phyloP scores from a whole-genome alignment of 2,329 filamentous ascomycete species.

The Colletotrichum cordylinicola region DNA sequence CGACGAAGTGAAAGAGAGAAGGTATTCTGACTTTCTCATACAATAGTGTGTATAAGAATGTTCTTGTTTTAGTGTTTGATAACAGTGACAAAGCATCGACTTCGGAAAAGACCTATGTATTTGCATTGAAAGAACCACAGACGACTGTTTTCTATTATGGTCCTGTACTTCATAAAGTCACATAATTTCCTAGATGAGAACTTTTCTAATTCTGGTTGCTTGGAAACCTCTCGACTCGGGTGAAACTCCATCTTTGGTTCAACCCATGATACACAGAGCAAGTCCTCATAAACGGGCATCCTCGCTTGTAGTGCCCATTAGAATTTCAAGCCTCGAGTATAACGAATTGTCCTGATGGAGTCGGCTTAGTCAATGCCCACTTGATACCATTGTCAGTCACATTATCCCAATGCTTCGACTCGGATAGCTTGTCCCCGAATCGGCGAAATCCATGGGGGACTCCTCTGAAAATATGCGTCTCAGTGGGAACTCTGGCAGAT shows the following conservation, averaged over 20 bases:
- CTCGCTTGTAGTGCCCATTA: neutral
- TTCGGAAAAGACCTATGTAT: no score
- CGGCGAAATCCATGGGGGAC: constrained; percentile 56
- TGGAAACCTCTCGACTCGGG: neutral
- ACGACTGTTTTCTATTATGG: no score
- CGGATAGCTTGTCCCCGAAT: constrained; percentile 44
- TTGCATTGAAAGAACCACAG: no score
- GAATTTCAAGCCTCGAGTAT: neutral
- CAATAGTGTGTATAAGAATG: neutral
- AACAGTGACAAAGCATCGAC: no score
- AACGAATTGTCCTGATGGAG: constrained; percentile 30
- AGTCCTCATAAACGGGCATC: neutral
- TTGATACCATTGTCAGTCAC: constrained; percentile 47
- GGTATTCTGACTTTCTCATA: neutral
- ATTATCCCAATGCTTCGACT: constrained; percentile 45
- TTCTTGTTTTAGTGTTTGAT: no score
- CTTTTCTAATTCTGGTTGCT: neutral
- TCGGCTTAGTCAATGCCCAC: constrained; percentile 43
- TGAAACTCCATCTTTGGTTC: neutral
- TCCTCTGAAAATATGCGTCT: constrained; percentile 54
- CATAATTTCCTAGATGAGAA: neutral
- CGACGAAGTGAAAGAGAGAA: constrained; percentile 34
- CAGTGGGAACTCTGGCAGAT: constrained; percentile 47
- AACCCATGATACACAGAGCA: neutral
- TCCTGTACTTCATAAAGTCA: neutral